Conservation (phyloP, 2,329 filamentous ascomycete species). For the Cercospora sp. region DNA sequence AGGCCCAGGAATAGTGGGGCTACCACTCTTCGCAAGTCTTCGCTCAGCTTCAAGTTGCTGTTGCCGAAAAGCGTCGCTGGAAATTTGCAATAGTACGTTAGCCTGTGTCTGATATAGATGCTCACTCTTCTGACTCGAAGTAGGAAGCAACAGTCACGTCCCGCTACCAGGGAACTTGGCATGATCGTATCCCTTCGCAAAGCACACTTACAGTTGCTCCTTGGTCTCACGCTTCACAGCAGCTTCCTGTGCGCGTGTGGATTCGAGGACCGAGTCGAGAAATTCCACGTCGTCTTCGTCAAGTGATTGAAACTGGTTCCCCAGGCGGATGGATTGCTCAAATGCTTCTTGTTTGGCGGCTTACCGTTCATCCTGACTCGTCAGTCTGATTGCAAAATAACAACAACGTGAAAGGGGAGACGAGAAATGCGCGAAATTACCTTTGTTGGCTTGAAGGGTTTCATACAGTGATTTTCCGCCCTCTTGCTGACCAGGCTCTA, state of each 20-base stretch:
- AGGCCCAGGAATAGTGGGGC: slow-evolving; percentile 33
- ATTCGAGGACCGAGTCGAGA: slow-evolving; percentile 61
- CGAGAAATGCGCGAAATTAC: slow-evolving; percentile 42
- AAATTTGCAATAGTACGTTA: neutral
- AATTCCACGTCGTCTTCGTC: slow-evolving; percentile 80
- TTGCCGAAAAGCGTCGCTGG: slow-evolving; percentile 54
- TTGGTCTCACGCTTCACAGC: slow-evolving; percentile 59
- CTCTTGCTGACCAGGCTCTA: slow-evolving; percentile 51
- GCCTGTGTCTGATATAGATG: neutral
- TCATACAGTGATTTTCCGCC: slow-evolving; percentile 69
- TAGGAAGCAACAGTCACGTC: neutral
- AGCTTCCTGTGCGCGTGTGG: slow-evolving; percentile 57
- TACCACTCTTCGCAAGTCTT: slow-evolving; percentile 31
- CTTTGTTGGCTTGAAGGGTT: slow-evolving; percentile 78
- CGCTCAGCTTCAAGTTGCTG: slow-evolving; percentile 61
- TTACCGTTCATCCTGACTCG: slow-evolving; percentile 39
- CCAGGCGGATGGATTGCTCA: slow-evolving; percentile 68
- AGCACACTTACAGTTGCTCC: slow-evolving; percentile 49
- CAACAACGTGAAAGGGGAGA: neutral
- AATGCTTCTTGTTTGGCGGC: slow-evolving; percentile 80
- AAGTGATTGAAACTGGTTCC: slow-evolving; percentile 74
- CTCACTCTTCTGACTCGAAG: neutral
- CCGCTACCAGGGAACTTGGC: neutral
- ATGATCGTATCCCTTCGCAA: neutral
- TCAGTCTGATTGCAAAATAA: slow-evolving; percentile 24